phyloP scores from a whole-genome alignment of 176 grass and related monocot genomes.

The Areca catechu region DNA sequence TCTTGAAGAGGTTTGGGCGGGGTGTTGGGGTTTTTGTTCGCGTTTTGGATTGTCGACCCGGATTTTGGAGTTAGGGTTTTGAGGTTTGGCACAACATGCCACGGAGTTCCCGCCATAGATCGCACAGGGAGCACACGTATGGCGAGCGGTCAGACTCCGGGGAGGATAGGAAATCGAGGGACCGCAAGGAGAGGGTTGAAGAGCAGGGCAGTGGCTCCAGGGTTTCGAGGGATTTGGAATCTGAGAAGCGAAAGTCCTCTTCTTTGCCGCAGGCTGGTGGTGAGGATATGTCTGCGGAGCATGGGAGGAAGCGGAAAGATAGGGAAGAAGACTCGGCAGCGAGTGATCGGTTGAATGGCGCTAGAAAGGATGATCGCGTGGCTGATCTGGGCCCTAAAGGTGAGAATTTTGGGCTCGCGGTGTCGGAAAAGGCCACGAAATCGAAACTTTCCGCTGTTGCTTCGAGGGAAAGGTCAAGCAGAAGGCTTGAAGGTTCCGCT shows the following conservation, averaged over 20 bases:
- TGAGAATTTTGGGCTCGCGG: too few relatives aligned
- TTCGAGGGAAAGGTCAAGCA: too few relatives aligned
- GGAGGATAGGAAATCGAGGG: conserved; percentile 1
- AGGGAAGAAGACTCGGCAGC: neutral
- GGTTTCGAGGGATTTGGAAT: neutral
- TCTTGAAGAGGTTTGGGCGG: neutral
- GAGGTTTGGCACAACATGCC: conserved; percentile 16
- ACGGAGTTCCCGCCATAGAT: conserved; percentile 11
- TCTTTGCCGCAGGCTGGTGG: neutral
- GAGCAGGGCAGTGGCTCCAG: too few relatives aligned
- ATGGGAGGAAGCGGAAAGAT: neutral
- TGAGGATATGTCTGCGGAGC: neutral
- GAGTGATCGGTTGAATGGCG: too few relatives aligned
- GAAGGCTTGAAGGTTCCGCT: too few relatives aligned
- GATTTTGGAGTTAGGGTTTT: conserved; percentile 1
- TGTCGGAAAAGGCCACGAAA: too few relatives aligned
- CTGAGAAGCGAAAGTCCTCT: neutral
- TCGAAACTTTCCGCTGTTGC: too few relatives aligned
- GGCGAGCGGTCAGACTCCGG: conserved; percentile 15
- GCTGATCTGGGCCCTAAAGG: too few relatives aligned
- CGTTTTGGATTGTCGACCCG: too few relatives aligned
- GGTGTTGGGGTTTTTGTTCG: too few relatives aligned
- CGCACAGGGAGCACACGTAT: conserved; percentile 13
- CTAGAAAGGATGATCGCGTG: too few relatives aligned
- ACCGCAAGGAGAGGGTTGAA: conserved; percentile 4